Base-by-base conservation (phyloP, 2,329 filamentous ascomycete genomes). In the Sporothrix globosa region DNA sequence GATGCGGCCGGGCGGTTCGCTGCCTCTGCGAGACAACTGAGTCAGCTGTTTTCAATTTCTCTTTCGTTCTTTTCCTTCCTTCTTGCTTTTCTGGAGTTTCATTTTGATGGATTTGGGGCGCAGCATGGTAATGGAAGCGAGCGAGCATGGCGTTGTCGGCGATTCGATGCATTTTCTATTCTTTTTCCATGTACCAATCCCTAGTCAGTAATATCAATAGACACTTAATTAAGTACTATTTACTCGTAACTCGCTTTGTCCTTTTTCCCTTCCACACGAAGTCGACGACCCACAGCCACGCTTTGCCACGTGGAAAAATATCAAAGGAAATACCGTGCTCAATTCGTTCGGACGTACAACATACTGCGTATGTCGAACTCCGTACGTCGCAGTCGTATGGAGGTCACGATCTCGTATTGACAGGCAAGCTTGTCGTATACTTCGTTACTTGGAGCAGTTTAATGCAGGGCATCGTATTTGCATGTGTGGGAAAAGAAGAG, bases 1-100 rank as follows among this genome's bases (percentile, higher is more conserved):
- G n/a, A 71, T 73, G 72, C 58, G 69, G 67, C 72, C 72, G 14
- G 69, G 71, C 19, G 52, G 71, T 0, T 21, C 39, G 13, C 21
- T 74, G 67, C 72, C 73, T 3, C 13, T 73, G 10, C 48, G 72
- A 10, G 58, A 68, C 21, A 46, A 50, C n/a, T 71, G 24, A 30
- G 10, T 10, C 2, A 6, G 4, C 2, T 6, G 1, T 4, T 30
- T 24, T 7, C 27, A 3, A n/a, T 24, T 67, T 70, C n/a, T 67
- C 17, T 1, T n/a, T 21, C 24, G 10, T 39, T 21, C 21, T 46
- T 19, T 56, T 54, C 34, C 9, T 34, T 34, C 34, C 34, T 6
- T 34, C 3, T 34, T 34, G 1, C 6, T 34, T 34, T 7, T 9
- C 34, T 4, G 34, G 34, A 9, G 7, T 7, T 34, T 34, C 34